Percentiles rank a stretch among this genome's conserved stretches.
Evolutionary conservation across 441 rosid species (phyloP).

Genomic region (Syzygium syzygioides): DNA sequence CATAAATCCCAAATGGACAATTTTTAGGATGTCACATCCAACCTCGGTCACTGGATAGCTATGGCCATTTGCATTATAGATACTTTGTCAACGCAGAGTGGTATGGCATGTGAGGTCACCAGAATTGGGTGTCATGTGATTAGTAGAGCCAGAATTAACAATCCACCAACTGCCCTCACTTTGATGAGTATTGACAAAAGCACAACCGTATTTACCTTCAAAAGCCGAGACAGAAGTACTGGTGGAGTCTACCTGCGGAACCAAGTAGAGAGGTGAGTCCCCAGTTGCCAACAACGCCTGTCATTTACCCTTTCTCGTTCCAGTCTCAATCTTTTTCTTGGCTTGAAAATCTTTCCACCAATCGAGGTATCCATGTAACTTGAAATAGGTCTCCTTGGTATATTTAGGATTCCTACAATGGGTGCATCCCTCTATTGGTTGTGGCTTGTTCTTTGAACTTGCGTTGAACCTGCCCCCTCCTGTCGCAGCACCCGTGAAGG

Average conservation of each 20-base stretch:
- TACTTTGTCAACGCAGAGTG: too few relatives aligned
- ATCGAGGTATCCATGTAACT: not conserved
- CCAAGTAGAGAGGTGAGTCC: not conserved
- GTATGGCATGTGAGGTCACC: not conserved
- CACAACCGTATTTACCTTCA: not conserved
- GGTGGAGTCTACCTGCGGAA: not conserved
- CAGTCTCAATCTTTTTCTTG: not conserved
- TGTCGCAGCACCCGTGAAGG: not conserved
- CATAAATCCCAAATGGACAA: too few relatives aligned
- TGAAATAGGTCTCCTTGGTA: not conserved
- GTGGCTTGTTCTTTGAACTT: not conserved
- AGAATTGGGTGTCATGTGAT: not conserved
- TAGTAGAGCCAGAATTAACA: accelerated
- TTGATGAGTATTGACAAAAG: not conserved
- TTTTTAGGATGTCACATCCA: not conserved
- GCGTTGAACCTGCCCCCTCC: not conserved
- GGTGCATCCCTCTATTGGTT: not conserved
- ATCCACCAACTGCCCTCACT: not conserved
- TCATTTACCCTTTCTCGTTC: not conserved
- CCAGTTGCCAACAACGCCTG: accelerated
- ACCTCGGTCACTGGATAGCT: not conserved
- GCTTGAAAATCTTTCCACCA: not conserved
- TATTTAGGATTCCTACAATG: not conserved
- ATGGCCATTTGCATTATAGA: not conserved
- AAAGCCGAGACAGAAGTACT: not conserved